Base-by-base conservation (phyloP, 2,329 filamentous ascomycete species). In the Xylaria multiplex region DNA sequence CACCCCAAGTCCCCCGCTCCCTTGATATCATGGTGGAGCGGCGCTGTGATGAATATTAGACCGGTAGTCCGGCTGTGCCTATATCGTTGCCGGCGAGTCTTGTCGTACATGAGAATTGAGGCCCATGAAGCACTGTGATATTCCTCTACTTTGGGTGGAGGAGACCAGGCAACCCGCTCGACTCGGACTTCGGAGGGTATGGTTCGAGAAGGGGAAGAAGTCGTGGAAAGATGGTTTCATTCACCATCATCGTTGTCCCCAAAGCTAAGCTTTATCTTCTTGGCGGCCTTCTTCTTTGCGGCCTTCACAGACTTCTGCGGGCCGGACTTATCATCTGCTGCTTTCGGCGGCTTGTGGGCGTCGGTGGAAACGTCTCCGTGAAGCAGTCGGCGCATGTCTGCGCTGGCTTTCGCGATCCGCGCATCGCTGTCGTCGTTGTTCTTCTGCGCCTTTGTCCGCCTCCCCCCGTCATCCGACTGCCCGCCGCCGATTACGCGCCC, bases 241-340 rank as follows among this genome's bases (percentile, higher is more conserved):
- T 75, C 74, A 22, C 78, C 82, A 40, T 88, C 85, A 19, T 88
- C 85, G 27, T 89, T 87, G 63, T 90, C 85, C 30, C 86, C 86
- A 74, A 91, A 91, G 77, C 88, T 91, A 52, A 91, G 79, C 79
- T 90, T 90, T 66, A 91, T 86, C 79, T 90, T 90, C 77, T 87
- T 87, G 4, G 81, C 79, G 77, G 85, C 85, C 75, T 88, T 88
- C 76, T 84, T 86, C 7, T 71, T 70, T 54, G 62, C 22, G 57
- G 59, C 27, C 13, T 62, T 66, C 40, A 59, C 13, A 1, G 35
- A 58, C n/a, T 62, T 62, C 32, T 59, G 46, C 24, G 69, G 72
- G 60, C 37, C 24, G 35, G 53, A 11, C 22, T 48, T 52, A 7
- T 56, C 45, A 8, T 27, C 40, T 35, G 30, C 43, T 30, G 19